A percentile compares a stretch with the other conserved stretches of the same genome.
Evolutionary conservation across 2,329 filamentous ascomycete genomes (phyloP).

Genomic region (Sporothrix brasiliensis): DNA sequence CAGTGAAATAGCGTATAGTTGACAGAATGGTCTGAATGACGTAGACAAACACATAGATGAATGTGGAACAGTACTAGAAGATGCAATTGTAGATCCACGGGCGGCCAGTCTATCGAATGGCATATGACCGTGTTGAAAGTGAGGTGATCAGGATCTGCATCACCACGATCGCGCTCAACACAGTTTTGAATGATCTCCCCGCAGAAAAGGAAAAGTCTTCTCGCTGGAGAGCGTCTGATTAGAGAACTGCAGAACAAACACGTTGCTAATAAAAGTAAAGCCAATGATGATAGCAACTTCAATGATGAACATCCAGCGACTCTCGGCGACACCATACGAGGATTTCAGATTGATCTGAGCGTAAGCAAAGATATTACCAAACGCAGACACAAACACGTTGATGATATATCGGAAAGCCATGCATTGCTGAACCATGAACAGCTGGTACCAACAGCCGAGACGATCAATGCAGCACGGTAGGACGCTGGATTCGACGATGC

Average conservation of each 20-base stretch:
- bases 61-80: slow-evolving; percentile 68
- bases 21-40: slow-evolving; percentile 75
- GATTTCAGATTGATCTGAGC: slow-evolving; percentile 48
- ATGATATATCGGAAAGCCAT: slow-evolving; percentile 44
- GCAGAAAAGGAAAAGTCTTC: background rate
- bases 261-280: slow-evolving; percentile 6
- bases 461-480: slow-evolving; percentile 61
- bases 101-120: slow-evolving; percentile 55
- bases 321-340: slow-evolving; percentile 49
- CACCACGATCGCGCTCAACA: slow-evolving; percentile 47
- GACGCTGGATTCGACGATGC: slow-evolving; percentile 59
- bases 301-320: slow-evolving; percentile 39
- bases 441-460: slow-evolving; percentile 67
- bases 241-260: slow-evolving; percentile 1
- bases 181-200: slow-evolving; percentile 3
- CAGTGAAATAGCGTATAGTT: slow-evolving; percentile 39
- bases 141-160: slow-evolving; percentile 59
- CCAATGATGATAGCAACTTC: background rate
- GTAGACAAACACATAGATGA: slow-evolving; percentile 74
- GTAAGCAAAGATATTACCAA: slow-evolving; percentile 40
- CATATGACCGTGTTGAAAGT: slow-evolving; percentile 51
- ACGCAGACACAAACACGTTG: slow-evolving; percentile 40
- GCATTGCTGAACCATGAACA: slow-evolving; percentile 65
- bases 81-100: slow-evolving; percentile 66
- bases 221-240: background rate